phyloP scores from a whole-genome alignment of 306 rosid genomes.

The Vicia villosa region DNA sequence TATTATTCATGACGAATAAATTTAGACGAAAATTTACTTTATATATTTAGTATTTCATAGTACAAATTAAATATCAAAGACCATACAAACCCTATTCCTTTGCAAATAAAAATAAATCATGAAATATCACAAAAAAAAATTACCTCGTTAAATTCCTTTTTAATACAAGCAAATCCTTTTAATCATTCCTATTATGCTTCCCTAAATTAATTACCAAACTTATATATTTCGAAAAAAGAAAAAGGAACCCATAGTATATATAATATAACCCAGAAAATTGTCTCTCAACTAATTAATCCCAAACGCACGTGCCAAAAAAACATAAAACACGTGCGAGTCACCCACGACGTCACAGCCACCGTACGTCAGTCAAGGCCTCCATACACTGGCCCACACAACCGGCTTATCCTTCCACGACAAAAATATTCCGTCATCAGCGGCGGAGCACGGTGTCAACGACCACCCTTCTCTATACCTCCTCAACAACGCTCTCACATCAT shows the following conservation, averaged over 20 bases:
- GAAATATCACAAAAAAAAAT: conserved; percentile 34
- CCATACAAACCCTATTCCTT: conserved; percentile 38
- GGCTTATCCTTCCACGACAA: conserved; percentile 84
- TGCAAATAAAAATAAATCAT: conserved; percentile 33
- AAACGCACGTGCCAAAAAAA: conserved; percentile 57
- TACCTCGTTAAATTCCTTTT: conserved; percentile 42
- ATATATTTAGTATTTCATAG: conserved; percentile 18
- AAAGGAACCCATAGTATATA: not conserved
- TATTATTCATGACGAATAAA: not conserved
- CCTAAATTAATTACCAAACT: conserved; percentile 38
- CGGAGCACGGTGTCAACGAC: conserved; percentile 68
- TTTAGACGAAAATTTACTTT: conserved; percentile 24
- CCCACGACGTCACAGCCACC: not conserved
- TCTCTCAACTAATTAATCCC: conserved; percentile 6
- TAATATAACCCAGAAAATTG: not conserved
- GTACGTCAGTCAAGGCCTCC: conserved; percentile 59
- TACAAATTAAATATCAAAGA: conserved; percentile 33
- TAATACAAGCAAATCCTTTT: conserved; percentile 48
- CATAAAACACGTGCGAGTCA: conserved; percentile 54
- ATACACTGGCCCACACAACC: conserved; percentile 96
- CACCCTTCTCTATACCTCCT: conserved; percentile 93
- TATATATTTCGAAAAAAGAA: conserved; percentile 12
- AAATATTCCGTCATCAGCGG: conserved; percentile 69
- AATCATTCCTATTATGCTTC: conserved; percentile 21
- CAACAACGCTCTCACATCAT: conserved; percentile 81